These are phyloP conservation scores for Xerocomellus amylosporus DNA, from an alignment of 768 basidiomycete genomes.

Conservation along the genomic window DNA sequence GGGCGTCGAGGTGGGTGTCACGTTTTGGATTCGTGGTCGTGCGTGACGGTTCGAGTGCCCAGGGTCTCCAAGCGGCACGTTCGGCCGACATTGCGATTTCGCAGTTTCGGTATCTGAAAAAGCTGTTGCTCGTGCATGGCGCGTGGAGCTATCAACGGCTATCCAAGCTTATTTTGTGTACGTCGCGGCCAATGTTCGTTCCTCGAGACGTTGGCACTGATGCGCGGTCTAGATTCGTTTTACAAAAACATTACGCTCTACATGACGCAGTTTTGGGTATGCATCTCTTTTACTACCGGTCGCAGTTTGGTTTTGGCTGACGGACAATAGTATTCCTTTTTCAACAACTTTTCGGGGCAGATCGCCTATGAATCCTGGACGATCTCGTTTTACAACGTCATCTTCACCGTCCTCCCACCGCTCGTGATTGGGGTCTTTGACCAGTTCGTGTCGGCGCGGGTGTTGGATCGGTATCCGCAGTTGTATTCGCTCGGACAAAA, in stretches of 20 bases:
- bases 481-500: no score
- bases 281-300: no score
- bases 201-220: conserved; percentile 11
- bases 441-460: conserved; percentile 87
- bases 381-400: no score
- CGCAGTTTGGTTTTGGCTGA: no score
- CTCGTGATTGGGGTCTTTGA: conserved; percentile 98
- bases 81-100: conserved; percentile 98
- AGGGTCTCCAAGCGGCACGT: conserved; percentile 95
- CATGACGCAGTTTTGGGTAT: conserved; percentile 99
- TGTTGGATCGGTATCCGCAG: no score
- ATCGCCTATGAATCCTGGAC: no score
- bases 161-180: conserved; percentile 94
- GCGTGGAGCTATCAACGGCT: conserved; percentile 97
- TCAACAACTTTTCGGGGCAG: no score
- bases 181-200: conserved; percentile 29
- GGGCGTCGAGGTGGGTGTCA: conserved; percentile 76
- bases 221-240: conserved; percentile 70
- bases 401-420: conserved; percentile 91
- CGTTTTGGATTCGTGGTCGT: background rate
- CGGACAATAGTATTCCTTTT: no score
- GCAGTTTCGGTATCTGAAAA: conserved; percentile 94
- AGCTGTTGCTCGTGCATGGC: conserved; percentile 92
- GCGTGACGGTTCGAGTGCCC: no score
- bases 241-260: conserved; percentile 99